Percentiles rank a stretch among this genome's conserved stretches.
These are phyloP conservation scores for Suhomyces yuchorum DNA, from an alignment of 1,139 yeast species.

Conservation along the genomic window DNA sequence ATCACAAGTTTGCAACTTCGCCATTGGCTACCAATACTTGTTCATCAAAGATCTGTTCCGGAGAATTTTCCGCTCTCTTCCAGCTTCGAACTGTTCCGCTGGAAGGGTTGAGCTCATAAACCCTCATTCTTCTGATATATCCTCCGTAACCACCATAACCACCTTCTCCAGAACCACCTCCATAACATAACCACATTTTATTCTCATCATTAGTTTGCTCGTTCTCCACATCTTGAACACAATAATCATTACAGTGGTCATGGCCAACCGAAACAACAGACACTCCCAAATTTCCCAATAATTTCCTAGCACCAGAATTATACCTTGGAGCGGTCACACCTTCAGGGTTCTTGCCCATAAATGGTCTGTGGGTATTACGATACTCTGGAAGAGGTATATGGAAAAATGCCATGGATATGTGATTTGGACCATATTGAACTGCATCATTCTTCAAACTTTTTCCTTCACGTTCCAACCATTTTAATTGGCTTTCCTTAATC, in stretches of 20 bases:
- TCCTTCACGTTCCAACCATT: constrained; percentile 53
- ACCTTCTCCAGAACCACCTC: constrained; percentile 93
- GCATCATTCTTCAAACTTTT: constrained; percentile 32
- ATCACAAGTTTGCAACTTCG: constrained; percentile 22
- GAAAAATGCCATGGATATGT: constrained; percentile 82
- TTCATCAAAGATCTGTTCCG: constrained; percentile 53
- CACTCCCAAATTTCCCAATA: constrained; percentile 65
- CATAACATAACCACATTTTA: constrained; percentile 84
- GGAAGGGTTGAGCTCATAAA: constrained; percentile 64
- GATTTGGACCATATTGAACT: constrained; percentile 40
- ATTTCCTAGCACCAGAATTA: constrained; percentile 64
- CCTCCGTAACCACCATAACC: constrained; percentile 94
- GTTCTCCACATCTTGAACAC: constrained; percentile 51
- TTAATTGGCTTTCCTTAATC: constrained; percentile 73
- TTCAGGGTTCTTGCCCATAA: constrained; percentile 67
- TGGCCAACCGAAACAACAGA: constrained; percentile 82
- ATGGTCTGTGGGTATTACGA: constrained; percentile 44
- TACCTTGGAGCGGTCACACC: constrained; percentile 75
- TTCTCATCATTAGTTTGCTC: constrained; percentile 29
- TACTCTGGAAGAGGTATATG: constrained; percentile 93
- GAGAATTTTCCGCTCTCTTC: constrained; percentile 66
- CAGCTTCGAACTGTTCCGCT: constrained; percentile 62
- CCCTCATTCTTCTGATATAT: constrained; percentile 70
- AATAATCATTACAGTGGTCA: constrained; percentile 92
- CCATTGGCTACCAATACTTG: constrained; percentile 60